A percentile compares a stretch with the other conserved stretches of the same genome.
These are phyloP conservation scores for Salix caprea DNA, from an alignment of 345 rosid genomes.

Conservation along the genomic window DNA sequence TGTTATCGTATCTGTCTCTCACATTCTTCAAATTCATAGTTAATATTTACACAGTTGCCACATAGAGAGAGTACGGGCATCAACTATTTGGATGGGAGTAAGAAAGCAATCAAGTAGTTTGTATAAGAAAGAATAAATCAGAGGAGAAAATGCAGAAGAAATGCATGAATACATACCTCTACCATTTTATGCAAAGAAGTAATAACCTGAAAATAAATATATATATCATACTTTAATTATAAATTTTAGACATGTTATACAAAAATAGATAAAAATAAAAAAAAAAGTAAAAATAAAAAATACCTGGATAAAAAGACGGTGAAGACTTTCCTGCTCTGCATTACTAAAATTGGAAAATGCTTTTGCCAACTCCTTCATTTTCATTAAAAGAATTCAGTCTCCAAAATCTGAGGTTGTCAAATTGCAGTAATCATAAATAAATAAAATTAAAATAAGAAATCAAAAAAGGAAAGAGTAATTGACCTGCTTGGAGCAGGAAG, in stretches of 20 bases:
- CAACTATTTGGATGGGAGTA: too few species aligned
- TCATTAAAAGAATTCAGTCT: neutral
- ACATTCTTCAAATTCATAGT: too few species aligned
- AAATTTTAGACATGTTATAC: neutral
- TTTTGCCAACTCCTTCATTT: conserved; percentile 41
- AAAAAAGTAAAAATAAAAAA: neutral
- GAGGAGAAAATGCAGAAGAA: neutral
- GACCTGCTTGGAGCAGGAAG: conserved; percentile 57
- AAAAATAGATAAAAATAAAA: neutral
- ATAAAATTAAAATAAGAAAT: too few species aligned
- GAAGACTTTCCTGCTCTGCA: conserved; percentile 47
- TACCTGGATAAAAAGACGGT: conserved; percentile 53
- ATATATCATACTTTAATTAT: too few species aligned
- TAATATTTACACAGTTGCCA: too few species aligned
- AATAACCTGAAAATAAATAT: conserved; percentile 46
- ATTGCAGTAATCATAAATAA: too few species aligned
- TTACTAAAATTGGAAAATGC: conserved; percentile 47
- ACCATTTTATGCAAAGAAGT: conserved; percentile 55
- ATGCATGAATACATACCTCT: conserved; percentile 47
- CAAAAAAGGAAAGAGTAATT: neutral
- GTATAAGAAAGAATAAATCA: neutral
- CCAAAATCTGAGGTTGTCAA: too few species aligned
- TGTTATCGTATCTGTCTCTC: too few species aligned
- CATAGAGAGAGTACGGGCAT: neutral
- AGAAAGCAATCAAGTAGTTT: neutral